Evolutionary conservation across 129 eudicot species (phyloP).

Genomic region (Cynara cardunculus): DNA sequence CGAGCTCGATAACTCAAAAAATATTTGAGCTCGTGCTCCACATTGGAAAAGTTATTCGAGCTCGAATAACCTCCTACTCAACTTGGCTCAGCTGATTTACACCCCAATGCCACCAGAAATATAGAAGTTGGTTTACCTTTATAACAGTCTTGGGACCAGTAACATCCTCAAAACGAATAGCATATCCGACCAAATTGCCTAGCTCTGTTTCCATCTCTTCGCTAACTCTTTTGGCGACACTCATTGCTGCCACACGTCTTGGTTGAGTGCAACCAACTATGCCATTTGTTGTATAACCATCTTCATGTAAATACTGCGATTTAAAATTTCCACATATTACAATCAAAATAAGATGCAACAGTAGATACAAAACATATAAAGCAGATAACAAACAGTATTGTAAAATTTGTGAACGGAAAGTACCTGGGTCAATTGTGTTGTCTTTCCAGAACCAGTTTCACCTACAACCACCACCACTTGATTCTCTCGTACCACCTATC

Average conservation of each 20-base stretch:
- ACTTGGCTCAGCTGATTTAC: too few species aligned
- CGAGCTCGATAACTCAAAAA: too few species aligned
- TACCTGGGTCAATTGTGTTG: conserved; percentile 82
- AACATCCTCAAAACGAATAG: conserved; percentile 77
- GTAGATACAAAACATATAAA: not conserved
- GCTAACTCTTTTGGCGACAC: conserved; percentile 71
- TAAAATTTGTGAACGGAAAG: not conserved
- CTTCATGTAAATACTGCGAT: conserved; percentile 66
- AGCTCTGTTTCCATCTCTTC: conserved; percentile 76
- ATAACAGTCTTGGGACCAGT: conserved; percentile 60
- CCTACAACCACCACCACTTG: conserved; percentile 78
- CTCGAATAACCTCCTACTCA: too few species aligned
- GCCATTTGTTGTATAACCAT: conserved; percentile 58
- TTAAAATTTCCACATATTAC: not conserved
- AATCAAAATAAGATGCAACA: not conserved
- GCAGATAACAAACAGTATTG: not conserved
- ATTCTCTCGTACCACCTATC: conserved; percentile 69
- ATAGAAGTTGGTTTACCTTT: conserved; percentile 34
- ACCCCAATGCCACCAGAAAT: not conserved
- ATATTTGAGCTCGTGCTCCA: too few species aligned
- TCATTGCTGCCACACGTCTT: conserved; percentile 85
- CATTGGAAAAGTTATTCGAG: too few species aligned
- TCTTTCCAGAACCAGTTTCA: conserved; percentile 90
- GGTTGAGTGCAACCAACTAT: conserved; percentile 83
- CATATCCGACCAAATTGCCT: conserved; percentile 62